Conservation (phyloP, 2,329 filamentous ascomycete species). For the Sarocladium kiliense region DNA sequence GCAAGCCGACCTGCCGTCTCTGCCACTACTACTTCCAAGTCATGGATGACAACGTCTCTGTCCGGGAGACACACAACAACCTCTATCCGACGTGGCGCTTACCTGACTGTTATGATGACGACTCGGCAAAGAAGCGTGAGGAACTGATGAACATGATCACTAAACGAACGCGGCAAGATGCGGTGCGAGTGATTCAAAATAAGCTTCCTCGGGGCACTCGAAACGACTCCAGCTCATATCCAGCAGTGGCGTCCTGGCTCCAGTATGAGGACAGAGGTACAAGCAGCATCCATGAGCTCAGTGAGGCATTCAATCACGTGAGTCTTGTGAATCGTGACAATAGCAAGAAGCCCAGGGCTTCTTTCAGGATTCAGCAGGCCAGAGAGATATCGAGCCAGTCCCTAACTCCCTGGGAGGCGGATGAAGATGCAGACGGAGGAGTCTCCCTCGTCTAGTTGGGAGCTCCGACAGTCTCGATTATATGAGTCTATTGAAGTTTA, state of each 20-base stretch:
- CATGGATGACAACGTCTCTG: constrained; percentile 19
- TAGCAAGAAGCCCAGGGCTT: too few species aligned
- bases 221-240: not conserved
- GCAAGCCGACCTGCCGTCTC: constrained; percentile 35
- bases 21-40: constrained; percentile 31
- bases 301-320: too few species aligned
- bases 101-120: constrained; percentile 20
- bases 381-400: too few species aligned
- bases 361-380: too few species aligned
- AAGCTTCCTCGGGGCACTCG: not conserved
- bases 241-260: not conserved
- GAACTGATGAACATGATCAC: not conserved
- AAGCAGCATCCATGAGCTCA: too few species aligned
- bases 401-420: too few species aligned
- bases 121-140: not conserved
- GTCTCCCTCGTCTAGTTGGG: too few species aligned
- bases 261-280: not conserved
- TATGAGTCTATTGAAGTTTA: too few species aligned
- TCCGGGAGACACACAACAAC: constrained; percentile 28
- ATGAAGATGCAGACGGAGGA: too few species aligned
- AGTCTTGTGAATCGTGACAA: too few species aligned
- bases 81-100: constrained; percentile 33
- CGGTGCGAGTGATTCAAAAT: not conserved
- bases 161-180: not conserved
- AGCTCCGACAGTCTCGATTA: too few species aligned